phyloP scores from a whole-genome alignment of 495 filamentous ascomycete species.

The Articulospora tetracladia region DNA sequence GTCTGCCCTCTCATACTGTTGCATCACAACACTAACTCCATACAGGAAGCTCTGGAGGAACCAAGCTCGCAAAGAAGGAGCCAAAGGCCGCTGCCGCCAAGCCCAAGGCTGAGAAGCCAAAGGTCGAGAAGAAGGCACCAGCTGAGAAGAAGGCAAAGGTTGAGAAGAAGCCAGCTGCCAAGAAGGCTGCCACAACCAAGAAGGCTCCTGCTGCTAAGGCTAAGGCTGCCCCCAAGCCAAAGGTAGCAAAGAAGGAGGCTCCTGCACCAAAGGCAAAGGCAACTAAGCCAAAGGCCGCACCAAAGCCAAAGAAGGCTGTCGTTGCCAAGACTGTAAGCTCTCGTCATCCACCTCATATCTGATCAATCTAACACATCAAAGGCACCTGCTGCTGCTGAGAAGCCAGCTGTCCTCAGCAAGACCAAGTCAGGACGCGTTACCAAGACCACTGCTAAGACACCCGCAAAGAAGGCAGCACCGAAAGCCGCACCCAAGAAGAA shows the following conservation, averaged over 20 bases:
- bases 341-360: background rate
- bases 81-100: slow-evolving; percentile 35
- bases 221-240: slow-evolving; percentile 23
- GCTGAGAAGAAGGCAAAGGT: slow-evolving; percentile 31
- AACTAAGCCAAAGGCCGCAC: slow-evolving; percentile 31
- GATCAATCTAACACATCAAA: slow-evolving; percentile 32
- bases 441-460: slow-evolving; percentile 58
- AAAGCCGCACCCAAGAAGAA: slow-evolving; percentile 48
- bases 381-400: slow-evolving; percentile 56
- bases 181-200: slow-evolving; percentile 35
- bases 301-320: slow-evolving; percentile 57
- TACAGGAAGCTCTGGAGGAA: slow-evolving; percentile 77
- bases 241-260: slow-evolving; percentile 22
- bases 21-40: background rate
- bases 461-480: slow-evolving; percentile 46
- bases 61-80: slow-evolving; percentile 93
- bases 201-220: slow-evolving; percentile 64
- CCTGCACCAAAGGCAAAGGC: slow-evolving; percentile 45
- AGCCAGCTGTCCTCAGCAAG: slow-evolving; percentile 62
- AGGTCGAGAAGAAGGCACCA: slow-evolving; percentile 33
- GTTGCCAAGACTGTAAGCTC: slow-evolving; percentile 37
- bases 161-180: slow-evolving; percentile 41
- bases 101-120: slow-evolving; percentile 38
- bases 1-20: slow-evolving; percentile 30
- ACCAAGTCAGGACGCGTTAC: slow-evolving; percentile 82